Base-by-base conservation (phyloP, 164 flowering plant species). In the Tetrastigma voinierianum region DNA sequence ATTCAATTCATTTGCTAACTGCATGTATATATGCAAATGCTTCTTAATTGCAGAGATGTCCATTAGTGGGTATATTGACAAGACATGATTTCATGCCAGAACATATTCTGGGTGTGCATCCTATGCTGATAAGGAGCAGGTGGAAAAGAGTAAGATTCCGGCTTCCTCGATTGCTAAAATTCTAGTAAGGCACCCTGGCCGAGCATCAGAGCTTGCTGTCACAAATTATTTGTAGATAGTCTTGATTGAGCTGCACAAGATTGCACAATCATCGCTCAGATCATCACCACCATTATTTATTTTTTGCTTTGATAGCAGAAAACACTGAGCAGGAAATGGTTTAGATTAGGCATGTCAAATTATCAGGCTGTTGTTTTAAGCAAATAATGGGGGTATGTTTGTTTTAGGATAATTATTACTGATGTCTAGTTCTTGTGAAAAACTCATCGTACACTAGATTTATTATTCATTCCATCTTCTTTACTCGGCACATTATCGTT, bases 1-100 rank as follows among this genome's bases (percentile, higher is more conserved):
- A 24, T 3, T 15, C 8, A 8, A n/a, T 13, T 18, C 24, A 43
- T 40, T 53, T 43, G 1, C 12, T 43, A 12, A 53, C 11, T 52
- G 51, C 13, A 4, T 19, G n/a, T 17, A 20, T 46, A 20, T 46
- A n/a, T 32, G 23, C 32, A 49, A 3, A 14, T 55, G 48, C 43
- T 71, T 10, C 13, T 52, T 46, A 13, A 61, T 49, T 85, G 84
- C 95, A 92, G 98, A 68, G 84, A 62, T 67, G 71, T 14, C 95
- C 98, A 1, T 89, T 93, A 16, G 88, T 87, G 69, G 98, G 98
- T 10, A 80, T 93, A 71, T 69, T 93, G 81, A 93, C 98, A 2
- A 81, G 98, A 80, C 98, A 93, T 57, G 98, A 93, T 67, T 90
- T 93, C 80, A 87, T 89, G 93, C 83, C 98, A 2, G 95, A 89